Evolutionary conservation across 164 flowering plant genomes (phyloP), one percentile per base, ranked within the genome.

Genomic region (Malania oleifera): DNA sequence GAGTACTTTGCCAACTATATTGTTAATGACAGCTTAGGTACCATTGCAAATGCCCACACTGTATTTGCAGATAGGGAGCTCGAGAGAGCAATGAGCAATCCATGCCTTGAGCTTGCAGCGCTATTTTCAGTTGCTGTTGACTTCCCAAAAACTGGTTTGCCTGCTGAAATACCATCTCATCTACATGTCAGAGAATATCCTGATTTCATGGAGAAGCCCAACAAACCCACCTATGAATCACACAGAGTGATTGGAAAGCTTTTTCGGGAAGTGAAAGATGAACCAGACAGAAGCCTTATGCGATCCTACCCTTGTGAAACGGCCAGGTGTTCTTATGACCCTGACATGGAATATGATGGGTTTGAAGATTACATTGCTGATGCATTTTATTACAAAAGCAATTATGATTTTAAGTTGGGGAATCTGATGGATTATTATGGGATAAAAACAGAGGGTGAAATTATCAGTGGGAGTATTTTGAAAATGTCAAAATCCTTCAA

Each of bases 131-230:
- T 86, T 49, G 97, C 96, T 0, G 96, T 91, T 7, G 97, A 91
- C 69, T 91, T 82, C 52, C 86, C 86, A 5, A 91, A 91, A 69
- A 87, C 96, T 14, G 97, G 97, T 18, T 77, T 87, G 6, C 85
- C 93, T 0, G 97, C 91, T 15, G 75, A 64, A 63, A 82, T 91
- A 40, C 93, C 96, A 1, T 23, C 43, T 12, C 48, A 75, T 37
- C 67, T 84, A 7, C 69, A 62, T n/a, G 83, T 78, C 31, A 81
- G 77, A 65, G 81, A 79, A 38, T 91, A 76, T 57, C 96, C 98
- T 19, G 96, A 91, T 64, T 91, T 91, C 76, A 91, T 89, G 91
- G 95, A 91, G 18, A 91, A 89, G 71, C 82, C 57, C 2, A 85
- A 86, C 69, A 83, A 71, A 63, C 66, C 81, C 13, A 84, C 84